These are phyloP conservation scores for Penicillium sp. DNA, from an alignment of 2,329 filamentous ascomycete genomes.

Conservation along the genomic window DNA sequence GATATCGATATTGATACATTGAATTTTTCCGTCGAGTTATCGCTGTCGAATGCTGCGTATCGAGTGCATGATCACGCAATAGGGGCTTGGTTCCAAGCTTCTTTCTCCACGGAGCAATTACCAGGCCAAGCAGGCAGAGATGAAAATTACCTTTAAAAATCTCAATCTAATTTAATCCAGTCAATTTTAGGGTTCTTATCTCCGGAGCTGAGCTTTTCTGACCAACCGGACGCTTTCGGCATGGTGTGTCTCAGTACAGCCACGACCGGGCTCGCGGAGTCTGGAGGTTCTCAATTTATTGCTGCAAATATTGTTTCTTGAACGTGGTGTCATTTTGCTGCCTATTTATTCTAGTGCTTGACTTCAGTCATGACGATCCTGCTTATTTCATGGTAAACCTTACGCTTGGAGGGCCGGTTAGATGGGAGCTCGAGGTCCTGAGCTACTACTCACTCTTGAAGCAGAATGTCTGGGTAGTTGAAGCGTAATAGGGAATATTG, in stretches of 20 bases:
- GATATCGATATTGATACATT: neutral
- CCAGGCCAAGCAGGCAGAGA: neutral
- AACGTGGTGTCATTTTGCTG: neutral
- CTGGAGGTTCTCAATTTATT: neutral
- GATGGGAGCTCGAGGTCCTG: neutral
- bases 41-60: neutral
- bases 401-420: neutral
- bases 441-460: no score
- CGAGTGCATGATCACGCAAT: neutral
- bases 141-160: neutral
- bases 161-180: neutral
- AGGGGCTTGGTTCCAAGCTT: neutral
- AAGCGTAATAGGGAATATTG: no score
- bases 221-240: slow-evolving; percentile 1
- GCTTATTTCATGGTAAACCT: neutral
- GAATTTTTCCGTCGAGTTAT: neutral
- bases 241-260: slow-evolving; percentile 4
- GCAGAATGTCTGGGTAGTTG: neutral
- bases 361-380: neutral
- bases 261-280: neutral
- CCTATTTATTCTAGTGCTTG: neutral
- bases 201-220: neutral
- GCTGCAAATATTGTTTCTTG: neutral
- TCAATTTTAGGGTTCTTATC: neutral
- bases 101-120: neutral